phyloP scores from a whole-genome alignment of 306 rosid genomes.

The Lathyrus tuberosus region DNA sequence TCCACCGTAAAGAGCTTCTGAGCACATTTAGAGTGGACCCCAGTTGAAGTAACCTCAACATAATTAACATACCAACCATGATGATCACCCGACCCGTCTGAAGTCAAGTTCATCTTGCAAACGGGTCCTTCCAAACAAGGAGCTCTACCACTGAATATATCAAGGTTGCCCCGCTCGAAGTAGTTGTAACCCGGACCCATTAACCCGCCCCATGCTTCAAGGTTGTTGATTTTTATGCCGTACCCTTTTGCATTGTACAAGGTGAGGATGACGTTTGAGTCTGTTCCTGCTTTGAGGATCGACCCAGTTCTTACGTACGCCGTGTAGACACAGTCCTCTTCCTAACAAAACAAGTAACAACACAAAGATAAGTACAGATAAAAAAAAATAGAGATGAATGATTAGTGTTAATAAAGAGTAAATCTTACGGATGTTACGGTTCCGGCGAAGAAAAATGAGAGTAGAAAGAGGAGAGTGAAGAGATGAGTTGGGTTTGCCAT shows the following conservation, averaged over 20 bases:
- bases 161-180: slow-evolving; percentile 79
- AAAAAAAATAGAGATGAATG: too few relatives aligned
- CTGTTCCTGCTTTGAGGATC: slow-evolving; percentile 67
- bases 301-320: slow-evolving; percentile 66
- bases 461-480: slow-evolving; percentile 34
- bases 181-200: slow-evolving; percentile 66
- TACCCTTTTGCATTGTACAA: slow-evolving; percentile 48
- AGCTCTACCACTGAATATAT: slow-evolving; percentile 75
- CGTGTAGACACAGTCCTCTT: slow-evolving; percentile 65
- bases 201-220: slow-evolving; percentile 75
- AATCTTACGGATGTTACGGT: slow-evolving; percentile 44
- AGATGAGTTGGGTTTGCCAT: slow-evolving; percentile 39
- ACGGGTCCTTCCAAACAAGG: slow-evolving; percentile 62
- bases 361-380: not conserved
- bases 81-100: slow-evolving; percentile 71
- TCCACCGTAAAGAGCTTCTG: slow-evolving; percentile 63
- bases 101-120: slow-evolving; percentile 66
- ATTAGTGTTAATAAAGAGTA: not conserved
- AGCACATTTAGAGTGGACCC: slow-evolving; percentile 55
- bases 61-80: slow-evolving; percentile 91
- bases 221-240: slow-evolving; percentile 45
- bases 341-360: slow-evolving; percentile 36
- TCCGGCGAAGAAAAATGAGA: slow-evolving; percentile 36
- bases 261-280: slow-evolving; percentile 50
- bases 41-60: slow-evolving; percentile 73